phyloP scores from a whole-genome alignment of 139 green algal genomes.

The Picochlorum sp. region DNA sequence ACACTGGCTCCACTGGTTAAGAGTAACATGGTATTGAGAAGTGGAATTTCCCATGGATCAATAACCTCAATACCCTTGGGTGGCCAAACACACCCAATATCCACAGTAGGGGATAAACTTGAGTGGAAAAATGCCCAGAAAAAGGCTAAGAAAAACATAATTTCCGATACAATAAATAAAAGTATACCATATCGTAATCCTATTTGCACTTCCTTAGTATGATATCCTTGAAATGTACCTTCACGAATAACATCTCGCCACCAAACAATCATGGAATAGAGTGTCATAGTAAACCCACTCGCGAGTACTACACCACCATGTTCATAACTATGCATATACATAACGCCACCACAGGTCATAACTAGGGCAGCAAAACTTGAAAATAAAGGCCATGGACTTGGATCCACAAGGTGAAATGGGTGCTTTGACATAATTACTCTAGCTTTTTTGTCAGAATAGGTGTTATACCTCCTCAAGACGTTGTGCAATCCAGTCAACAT shows the following conservation, averaged over 20 bases:
- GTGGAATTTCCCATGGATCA: constrained; percentile 48
- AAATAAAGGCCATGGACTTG: constrained; percentile 43
- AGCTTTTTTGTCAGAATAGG: constrained; percentile 4
- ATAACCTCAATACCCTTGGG: constrained; percentile 52
- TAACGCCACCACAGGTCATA: constrained; percentile 41
- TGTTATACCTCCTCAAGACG: constrained; percentile 32
- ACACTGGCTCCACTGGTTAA: constrained; percentile 38
- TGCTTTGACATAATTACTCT: constrained; percentile 31
- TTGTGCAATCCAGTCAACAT: constrained; percentile 45
- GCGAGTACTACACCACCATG: constrained; percentile 34
- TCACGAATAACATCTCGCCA: constrained; percentile 54
- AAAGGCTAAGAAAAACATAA: constrained; percentile 59
- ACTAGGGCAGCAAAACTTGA: constrained; percentile 35
- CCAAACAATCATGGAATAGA: constrained; percentile 56
- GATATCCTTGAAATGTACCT: constrained; percentile 45
- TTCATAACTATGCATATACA: constrained; percentile 55
- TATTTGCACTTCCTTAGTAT: constrained; percentile 42
- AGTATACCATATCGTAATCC: constrained; percentile 52
- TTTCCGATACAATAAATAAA: constrained; percentile 56
- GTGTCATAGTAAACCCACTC: constrained; percentile 40
- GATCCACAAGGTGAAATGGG: constrained; percentile 50
- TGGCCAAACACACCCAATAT: constrained; percentile 50
- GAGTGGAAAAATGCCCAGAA: constrained; percentile 62
- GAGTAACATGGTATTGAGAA: constrained; percentile 54
- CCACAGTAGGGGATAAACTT: constrained; percentile 43